Percentiles rank a stretch among this genome's conserved stretches.
phyloP scores from a whole-genome alignment of 176 grass and related monocot genomes.

The Phragmites australis region DNA sequence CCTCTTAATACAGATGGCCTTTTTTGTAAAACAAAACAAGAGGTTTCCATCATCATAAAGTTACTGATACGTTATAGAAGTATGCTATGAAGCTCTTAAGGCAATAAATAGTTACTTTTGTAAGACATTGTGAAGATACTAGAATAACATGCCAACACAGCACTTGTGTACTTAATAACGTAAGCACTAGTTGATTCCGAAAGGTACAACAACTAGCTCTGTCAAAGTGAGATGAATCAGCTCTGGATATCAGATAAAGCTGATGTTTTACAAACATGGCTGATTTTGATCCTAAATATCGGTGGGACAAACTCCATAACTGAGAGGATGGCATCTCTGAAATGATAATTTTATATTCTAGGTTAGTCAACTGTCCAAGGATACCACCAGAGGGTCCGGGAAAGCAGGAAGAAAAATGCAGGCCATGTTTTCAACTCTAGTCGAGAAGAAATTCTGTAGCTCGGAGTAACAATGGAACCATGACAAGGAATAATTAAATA shows the following conservation, averaged over 20 bases:
- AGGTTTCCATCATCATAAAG: conserved; percentile 11
- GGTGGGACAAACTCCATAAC: not conserved
- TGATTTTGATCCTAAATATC: conserved; percentile 3
- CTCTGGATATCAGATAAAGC: conserved; percentile 2
- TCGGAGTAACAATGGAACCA: not conserved
- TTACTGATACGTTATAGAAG: not conserved
- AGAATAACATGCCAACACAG: not conserved
- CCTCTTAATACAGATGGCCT: not conserved
- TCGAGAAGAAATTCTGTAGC: not conserved
- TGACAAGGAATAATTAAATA: conserved; percentile 5
- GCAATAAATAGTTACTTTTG: not conserved
- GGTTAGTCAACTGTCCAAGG: not conserved
- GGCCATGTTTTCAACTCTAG: conserved; percentile 6
- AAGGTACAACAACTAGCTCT: not conserved
- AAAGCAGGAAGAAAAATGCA: not conserved
- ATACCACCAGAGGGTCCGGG: not conserved
- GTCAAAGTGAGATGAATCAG: not conserved
- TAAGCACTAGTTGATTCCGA: not conserved
- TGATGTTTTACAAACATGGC: not conserved
- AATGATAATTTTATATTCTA: not conserved
- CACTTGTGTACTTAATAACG: not conserved
- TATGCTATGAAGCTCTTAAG: not conserved
- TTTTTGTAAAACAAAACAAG: not conserved
- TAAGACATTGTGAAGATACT: conserved; percentile 2
- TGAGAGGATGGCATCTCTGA: not conserved